Conservation (phyloP, 2,329 filamentous ascomycete genomes). For the Coniochaeta sp. region DNA sequence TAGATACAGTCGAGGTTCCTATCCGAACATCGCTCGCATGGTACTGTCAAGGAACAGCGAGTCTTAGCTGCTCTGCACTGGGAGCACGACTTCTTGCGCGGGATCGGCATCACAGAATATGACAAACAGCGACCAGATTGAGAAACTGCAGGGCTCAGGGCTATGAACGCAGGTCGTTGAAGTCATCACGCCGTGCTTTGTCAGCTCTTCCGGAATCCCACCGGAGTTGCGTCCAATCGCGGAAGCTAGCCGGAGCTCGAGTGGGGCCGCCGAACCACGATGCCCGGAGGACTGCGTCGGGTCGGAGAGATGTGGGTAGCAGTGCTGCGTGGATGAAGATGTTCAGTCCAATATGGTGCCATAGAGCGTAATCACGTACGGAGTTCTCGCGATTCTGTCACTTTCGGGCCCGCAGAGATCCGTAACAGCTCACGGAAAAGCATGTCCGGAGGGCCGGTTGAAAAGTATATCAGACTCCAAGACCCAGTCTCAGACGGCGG, state of each 20-base stretch:
- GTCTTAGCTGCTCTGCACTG: constrained; percentile 17
- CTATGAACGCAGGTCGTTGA: background rate
- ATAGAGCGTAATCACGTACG: background rate
- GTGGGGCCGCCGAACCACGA: background rate
- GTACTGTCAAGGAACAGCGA: constrained; percentile 14
- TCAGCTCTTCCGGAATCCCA: background rate
- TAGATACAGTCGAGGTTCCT: background rate
- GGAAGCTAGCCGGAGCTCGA: background rate
- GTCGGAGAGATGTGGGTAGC: background rate
- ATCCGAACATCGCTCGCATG: constrained; percentile 12
- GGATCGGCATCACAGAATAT: constrained; percentile 14
- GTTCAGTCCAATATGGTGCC: background rate
- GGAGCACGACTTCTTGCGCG: constrained; percentile 16
- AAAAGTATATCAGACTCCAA: background rate
- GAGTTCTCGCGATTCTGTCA: background rate
- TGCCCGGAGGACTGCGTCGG: background rate
- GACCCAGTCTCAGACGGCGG: too few species aligned
- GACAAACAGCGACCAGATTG: background rate
- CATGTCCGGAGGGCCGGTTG: background rate
- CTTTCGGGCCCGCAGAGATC: background rate
- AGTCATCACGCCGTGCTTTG: background rate
- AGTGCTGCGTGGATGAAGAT: background rate
- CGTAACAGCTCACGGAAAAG: background rate
- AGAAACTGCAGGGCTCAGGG: background rate
- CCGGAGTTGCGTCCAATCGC: background rate